These are phyloP conservation scores for Ascochyta pisi DNA, from an alignment of 2,329 filamentous ascomycete species.

Conservation along the genomic window DNA sequence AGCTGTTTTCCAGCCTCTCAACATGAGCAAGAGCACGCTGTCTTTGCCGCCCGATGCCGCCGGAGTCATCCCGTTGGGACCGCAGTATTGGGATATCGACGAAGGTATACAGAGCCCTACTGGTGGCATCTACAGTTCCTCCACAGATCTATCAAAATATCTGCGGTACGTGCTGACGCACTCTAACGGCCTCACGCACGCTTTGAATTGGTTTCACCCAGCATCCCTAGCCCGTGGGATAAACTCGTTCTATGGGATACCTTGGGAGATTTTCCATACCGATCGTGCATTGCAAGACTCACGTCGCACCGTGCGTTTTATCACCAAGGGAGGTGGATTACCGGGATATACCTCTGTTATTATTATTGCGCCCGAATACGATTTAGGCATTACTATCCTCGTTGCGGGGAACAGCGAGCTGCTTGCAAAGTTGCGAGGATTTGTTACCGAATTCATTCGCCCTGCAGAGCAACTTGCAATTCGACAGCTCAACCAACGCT, in stretches of 20 bases:
- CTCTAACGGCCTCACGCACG: constrained; percentile 51
- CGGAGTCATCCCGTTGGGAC: constrained; percentile 48
- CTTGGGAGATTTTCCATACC: constrained; percentile 57
- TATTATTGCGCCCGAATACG: constrained; percentile 53
- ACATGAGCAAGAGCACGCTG: constrained; percentile 41
- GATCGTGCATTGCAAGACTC: constrained; percentile 48
- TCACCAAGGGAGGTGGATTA: constrained; percentile 54
- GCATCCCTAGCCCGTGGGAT: constrained; percentile 47
- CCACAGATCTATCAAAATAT: constrained; percentile 53
- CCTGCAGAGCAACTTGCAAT: constrained; percentile 45
- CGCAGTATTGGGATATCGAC: constrained; percentile 52
- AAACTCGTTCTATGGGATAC: constrained; percentile 54
- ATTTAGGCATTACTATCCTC: constrained; percentile 53
- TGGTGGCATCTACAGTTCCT: constrained; percentile 54
- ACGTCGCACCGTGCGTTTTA: constrained; percentile 51
- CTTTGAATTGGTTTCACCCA: constrained; percentile 55
- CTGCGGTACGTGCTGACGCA: constrained; percentile 53
- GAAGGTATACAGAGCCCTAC: constrained; percentile 53
- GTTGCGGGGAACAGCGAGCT: constrained; percentile 36
- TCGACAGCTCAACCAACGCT: constrained; percentile 33
- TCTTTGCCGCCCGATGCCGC: constrained; percentile 41
- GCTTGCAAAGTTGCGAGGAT: constrained; percentile 35
- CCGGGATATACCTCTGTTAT: constrained; percentile 53
- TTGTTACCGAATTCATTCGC: constrained; percentile 41
- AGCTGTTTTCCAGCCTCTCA: constrained; percentile 49